Conservation (phyloP, 2,329 filamentous ascomycete genomes). For the Penicillium sp. region DNA sequence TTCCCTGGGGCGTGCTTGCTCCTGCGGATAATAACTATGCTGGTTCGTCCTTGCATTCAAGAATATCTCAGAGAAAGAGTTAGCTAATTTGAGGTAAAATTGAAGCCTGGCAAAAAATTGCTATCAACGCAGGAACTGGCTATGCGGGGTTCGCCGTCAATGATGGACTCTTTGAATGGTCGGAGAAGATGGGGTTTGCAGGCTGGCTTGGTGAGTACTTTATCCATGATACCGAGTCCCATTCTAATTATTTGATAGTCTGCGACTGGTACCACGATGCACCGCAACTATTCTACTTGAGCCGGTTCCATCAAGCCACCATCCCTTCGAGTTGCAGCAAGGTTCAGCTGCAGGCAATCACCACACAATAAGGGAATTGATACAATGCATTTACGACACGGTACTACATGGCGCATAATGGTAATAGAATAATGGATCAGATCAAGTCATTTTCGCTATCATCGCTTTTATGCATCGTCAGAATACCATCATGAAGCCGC, state of each 20-base stretch:
- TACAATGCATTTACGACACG: not conserved
- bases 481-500: conserved; percentile 8
- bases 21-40: conserved; percentile 29
- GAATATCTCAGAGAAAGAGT: not conserved
- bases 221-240: not conserved
- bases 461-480: conserved; percentile 14
- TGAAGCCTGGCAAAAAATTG: conserved; percentile 34
- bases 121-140: conserved; percentile 34
- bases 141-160: conserved; percentile 29
- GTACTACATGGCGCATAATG: not conserved
- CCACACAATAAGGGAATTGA: too few relatives aligned
- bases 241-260: conserved; percentile 22
- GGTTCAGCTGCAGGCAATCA: conserved; percentile 27
- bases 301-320: conserved; percentile 17
- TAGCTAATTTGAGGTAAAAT: conserved; percentile 2
- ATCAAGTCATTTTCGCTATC: conserved; percentile 1
- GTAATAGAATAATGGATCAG: conserved; percentile 1
- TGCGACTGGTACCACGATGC: conserved; percentile 39
- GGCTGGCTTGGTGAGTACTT: conserved; percentile 38
- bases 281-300: conserved; percentile 38
- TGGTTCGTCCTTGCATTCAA: conserved; percentile 26
- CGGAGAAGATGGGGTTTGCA: conserved; percentile 28
- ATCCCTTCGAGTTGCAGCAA: conserved; percentile 33
- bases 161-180: conserved; percentile 25
- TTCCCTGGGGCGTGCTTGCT: conserved; percentile 31